These are phyloP conservation scores for Ceratocystis albifundus DNA, from an alignment of 2,329 filamentous ascomycete genomes.

Conservation along the genomic window DNA sequence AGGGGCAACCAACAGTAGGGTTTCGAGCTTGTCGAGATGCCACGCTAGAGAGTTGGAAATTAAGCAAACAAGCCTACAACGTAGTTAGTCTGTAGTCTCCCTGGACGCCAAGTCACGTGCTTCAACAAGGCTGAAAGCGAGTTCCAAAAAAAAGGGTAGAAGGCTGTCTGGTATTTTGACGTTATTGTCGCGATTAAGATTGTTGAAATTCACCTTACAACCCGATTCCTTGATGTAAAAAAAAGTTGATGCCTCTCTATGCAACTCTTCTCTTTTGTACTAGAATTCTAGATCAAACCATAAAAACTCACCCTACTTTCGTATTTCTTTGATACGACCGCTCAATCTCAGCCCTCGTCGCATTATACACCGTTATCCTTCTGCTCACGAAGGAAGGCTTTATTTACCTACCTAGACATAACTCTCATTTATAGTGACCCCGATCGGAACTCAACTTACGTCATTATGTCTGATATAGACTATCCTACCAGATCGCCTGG, in stretches of 20 bases:
- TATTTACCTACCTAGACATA: too few relatives aligned
- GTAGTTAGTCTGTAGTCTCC: neutral
- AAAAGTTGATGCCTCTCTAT: too few relatives aligned
- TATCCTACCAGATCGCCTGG: conserved; percentile 34
- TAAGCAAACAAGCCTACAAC: neutral
- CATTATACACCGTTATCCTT: too few relatives aligned
- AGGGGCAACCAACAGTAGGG: conserved; percentile 17
- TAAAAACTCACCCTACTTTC: too few relatives aligned
- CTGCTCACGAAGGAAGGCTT: neutral
- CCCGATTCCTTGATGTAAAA: too few relatives aligned
- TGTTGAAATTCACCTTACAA: neutral
- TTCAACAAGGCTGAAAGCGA: conserved; percentile 4
- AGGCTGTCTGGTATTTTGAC: neutral
- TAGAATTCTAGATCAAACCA: too few relatives aligned
- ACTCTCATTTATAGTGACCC: neutral
- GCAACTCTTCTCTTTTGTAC: too few relatives aligned
- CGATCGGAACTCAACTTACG: neutral
- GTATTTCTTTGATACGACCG: too few relatives aligned
- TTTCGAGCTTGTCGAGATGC: neutral
- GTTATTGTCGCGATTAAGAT: neutral
- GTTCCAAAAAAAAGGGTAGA: neutral
- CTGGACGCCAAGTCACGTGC: conserved; percentile 21
- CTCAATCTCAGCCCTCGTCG: too few relatives aligned
- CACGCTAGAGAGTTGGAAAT: neutral
- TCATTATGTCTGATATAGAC: conserved; percentile 38